phyloP scores from a whole-genome alignment of 2,329 filamentous ascomycete genomes.

The Botrytis tulipae region DNA sequence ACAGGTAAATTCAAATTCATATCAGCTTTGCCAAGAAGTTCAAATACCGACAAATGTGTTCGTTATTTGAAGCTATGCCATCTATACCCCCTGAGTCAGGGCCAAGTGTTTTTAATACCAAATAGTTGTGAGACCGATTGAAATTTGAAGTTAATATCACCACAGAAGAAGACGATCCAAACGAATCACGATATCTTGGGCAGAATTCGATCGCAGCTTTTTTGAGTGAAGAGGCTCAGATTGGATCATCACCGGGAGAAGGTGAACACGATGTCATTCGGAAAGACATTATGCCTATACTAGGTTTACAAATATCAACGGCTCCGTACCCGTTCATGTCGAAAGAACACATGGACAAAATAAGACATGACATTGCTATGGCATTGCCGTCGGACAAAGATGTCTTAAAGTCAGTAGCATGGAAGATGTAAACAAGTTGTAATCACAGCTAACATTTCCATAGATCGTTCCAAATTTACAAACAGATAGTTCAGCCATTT shows the following conservation, averaged over 20 bases:
- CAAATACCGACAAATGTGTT: not conserved
- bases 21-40: not conserved
- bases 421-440: not conserved
- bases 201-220: constrained; percentile 68
- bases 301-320: constrained; percentile 60
- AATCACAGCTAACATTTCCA: constrained; percentile 11
- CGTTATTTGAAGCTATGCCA: not conserved
- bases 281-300: constrained; percentile 63
- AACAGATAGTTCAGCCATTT: constrained; percentile 65
- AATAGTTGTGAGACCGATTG: constrained; percentile 3
- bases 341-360: constrained; percentile 56
- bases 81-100: not conserved
- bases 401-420: constrained; percentile 58
- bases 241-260: constrained; percentile 50
- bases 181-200: constrained; percentile 60
- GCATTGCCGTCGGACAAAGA: constrained; percentile 64
- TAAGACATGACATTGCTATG: constrained; percentile 59
- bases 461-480: constrained; percentile 64
- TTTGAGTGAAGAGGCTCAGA: constrained; percentile 55
- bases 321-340: constrained; percentile 68
- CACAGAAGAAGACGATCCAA: constrained; percentile 52
- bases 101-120: not conserved
- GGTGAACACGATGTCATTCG: constrained; percentile 51
- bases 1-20: constrained; percentile 31
- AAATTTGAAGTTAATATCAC: constrained; percentile 16